Conservation (phyloP, 2,329 filamentous ascomycete species). For the Botrytis squamosa region DNA sequence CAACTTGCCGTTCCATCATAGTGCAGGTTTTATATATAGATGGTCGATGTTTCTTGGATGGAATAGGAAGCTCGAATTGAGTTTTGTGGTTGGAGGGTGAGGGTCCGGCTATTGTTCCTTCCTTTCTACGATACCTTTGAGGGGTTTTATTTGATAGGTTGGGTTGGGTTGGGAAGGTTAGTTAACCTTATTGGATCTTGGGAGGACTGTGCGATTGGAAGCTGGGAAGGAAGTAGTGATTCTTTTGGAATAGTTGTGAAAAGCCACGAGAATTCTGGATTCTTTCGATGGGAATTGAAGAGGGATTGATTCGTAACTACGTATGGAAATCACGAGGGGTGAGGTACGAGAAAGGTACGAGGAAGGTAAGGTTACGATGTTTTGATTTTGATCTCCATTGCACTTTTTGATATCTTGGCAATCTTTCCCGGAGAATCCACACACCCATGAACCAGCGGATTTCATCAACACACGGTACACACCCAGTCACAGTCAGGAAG, state of each 20-base stretch:
- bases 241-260: not conserved
- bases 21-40: not conserved
- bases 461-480: not conserved
- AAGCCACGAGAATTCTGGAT: not conserved
- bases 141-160: not conserved
- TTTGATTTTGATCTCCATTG: not conserved
- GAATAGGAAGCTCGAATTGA: slow-evolving; percentile 1
- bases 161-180: too few relatives aligned
- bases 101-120: not conserved
- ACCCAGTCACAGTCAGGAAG: not conserved
- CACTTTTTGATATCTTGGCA: not conserved
- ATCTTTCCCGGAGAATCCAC: not conserved
- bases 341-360: not conserved
- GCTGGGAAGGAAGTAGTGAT: not conserved
- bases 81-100: not conserved
- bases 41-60: not conserved
- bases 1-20: not conserved
- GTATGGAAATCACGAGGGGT: not conserved
- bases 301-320: not conserved
- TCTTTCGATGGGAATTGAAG: not conserved
- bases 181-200: not conserved
- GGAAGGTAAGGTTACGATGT: too few relatives aligned
- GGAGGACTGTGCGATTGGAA: not conserved
- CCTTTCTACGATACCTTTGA: not conserved
- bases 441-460: not conserved